Conservation (phyloP, 2,329 filamentous ascomycete species). For the Pseudogymnoascus sp. region DNA sequence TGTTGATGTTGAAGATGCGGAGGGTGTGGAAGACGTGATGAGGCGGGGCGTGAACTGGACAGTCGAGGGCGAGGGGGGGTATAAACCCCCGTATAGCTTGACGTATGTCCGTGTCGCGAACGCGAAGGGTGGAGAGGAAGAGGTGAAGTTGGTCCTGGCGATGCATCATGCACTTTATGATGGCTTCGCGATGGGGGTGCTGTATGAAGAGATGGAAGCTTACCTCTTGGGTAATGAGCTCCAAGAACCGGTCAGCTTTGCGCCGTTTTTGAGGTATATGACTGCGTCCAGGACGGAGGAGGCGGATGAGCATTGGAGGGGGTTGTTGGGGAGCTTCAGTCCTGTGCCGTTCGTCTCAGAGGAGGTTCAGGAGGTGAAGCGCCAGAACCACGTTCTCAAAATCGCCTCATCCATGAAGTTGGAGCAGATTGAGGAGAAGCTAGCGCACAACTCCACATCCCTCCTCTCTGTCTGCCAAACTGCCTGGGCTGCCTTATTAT, state of each 20-base stretch:
- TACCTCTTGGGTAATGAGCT: conserved; percentile 43
- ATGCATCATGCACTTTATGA: conserved; percentile 82
- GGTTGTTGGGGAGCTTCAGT: background rate
- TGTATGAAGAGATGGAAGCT: conserved; percentile 64
- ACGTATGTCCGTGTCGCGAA: background rate
- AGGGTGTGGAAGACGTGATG: background rate
- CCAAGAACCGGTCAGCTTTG: conserved; percentile 45
- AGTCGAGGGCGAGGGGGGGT: background rate
- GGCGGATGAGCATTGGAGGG: conserved; percentile 33
- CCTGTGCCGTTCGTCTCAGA: background rate
- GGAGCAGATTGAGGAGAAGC: conserved; percentile 36
- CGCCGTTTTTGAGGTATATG: conserved; percentile 55
- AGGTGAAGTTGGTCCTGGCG: conserved; percentile 20
- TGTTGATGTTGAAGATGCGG: background rate
- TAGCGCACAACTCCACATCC: conserved; percentile 48
- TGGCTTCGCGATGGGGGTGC: conserved; percentile 61
- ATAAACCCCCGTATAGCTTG: conserved; percentile 20
- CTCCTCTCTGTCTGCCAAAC: conserved; percentile 63
- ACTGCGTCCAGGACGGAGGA: conserved; percentile 26
- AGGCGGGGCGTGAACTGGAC: background rate
- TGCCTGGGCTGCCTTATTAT: conserved; percentile 61
- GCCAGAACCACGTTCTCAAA: background rate
- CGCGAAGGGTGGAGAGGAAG: background rate
- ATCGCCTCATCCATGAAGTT: background rate
- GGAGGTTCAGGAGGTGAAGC: background rate